Evolutionary conservation across 2,329 filamentous ascomycete species (phyloP).

Genomic region (Fusarium stilboides): DNA sequence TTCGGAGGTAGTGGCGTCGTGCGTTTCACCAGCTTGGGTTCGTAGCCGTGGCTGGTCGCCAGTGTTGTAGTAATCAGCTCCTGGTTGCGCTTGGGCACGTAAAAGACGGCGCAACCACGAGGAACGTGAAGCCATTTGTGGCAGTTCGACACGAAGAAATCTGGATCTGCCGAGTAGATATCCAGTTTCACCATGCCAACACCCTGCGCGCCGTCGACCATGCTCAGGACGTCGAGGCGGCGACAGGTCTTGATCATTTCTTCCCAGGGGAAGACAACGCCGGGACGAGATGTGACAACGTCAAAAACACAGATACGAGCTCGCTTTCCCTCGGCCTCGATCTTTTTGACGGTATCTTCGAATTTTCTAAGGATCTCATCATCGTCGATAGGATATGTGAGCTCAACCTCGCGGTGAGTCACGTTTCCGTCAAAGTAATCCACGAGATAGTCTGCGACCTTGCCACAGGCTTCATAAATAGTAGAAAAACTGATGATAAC

Average conservation of each 20-base stretch:
- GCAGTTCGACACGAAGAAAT: slow-evolving; percentile 90
- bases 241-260: slow-evolving; percentile 74
- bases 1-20: slow-evolving; percentile 61
- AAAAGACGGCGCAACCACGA: slow-evolving; percentile 84
- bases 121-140: slow-evolving; percentile 93
- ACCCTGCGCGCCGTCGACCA: slow-evolving; percentile 89
- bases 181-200: slow-evolving; percentile 84
- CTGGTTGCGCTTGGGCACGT: slow-evolving; percentile 85
- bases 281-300: slow-evolving; percentile 83
- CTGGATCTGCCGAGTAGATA: slow-evolving; percentile 76
- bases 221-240: slow-evolving; percentile 76
- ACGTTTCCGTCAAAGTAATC: slow-evolving; percentile 72
- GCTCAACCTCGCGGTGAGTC: slow-evolving; percentile 67
- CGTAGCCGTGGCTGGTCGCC: slow-evolving; percentile 86
- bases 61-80: slow-evolving; percentile 79
- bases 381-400: slow-evolving; percentile 80
- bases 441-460: slow-evolving; percentile 78
- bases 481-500: slow-evolving; percentile 85
- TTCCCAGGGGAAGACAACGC: slow-evolving; percentile 85
- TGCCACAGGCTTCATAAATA: slow-evolving; percentile 84
- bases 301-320: slow-evolving; percentile 81
- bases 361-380: slow-evolving; percentile 75
- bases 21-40: slow-evolving; percentile 58
- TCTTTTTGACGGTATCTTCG: slow-evolving; percentile 67
- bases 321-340: slow-evolving; percentile 70